These are phyloP conservation scores for Clonostachys chloroleuca DNA, from an alignment of 2,329 filamentous ascomycete genomes.

Conservation along the genomic window DNA sequence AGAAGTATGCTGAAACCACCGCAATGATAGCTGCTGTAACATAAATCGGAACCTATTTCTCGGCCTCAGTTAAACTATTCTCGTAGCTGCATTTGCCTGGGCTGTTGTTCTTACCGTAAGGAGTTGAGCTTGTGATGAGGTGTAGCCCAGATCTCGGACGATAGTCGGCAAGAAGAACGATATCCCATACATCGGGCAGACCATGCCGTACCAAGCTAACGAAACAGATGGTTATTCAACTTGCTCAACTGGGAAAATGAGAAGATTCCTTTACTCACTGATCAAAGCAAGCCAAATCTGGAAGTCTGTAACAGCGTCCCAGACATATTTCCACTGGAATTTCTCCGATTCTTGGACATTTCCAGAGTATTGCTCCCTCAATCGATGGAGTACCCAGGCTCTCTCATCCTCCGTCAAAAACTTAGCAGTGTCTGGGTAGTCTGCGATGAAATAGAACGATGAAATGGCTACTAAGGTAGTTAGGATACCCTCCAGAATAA, in stretches of 20 bases:
- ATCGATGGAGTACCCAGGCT: constrained; percentile 63
- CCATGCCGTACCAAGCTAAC: constrained; percentile 28
- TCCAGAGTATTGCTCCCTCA: constrained; percentile 36
- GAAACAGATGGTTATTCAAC: no score
- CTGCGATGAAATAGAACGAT: constrained; percentile 69
- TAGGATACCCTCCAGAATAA: constrained; percentile 65
- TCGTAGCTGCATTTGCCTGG: no score
- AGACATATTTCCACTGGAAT: constrained; percentile 72
- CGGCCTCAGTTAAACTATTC: no score
- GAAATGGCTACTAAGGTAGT: constrained; percentile 63
- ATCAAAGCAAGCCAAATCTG: constrained; percentile 61
- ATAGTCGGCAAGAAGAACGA: constrained; percentile 61
- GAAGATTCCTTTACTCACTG: constrained; percentile 60
- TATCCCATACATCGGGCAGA: constrained; percentile 50
- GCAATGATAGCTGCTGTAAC: constrained; percentile 59
- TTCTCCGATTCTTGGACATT: constrained; percentile 63
- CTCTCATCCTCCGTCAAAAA: constrained; percentile 72
- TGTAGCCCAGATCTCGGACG: constrained; percentile 54
- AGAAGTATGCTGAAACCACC: constrained; percentile 46
- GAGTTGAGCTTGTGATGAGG: constrained; percentile 54
- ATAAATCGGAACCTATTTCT: constrained; percentile 39
- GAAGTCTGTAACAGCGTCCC: constrained; percentile 71
- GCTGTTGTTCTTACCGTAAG: constrained; percentile 37
- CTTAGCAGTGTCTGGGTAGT: constrained; percentile 74
- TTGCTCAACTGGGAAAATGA: no score